A percentile compares a stretch with the other conserved stretches of the same genome.
Evolutionary conservation across 2,329 filamentous ascomycete genomes (phyloP).

Genomic region (Trichoderma brevicompactum): DNA sequence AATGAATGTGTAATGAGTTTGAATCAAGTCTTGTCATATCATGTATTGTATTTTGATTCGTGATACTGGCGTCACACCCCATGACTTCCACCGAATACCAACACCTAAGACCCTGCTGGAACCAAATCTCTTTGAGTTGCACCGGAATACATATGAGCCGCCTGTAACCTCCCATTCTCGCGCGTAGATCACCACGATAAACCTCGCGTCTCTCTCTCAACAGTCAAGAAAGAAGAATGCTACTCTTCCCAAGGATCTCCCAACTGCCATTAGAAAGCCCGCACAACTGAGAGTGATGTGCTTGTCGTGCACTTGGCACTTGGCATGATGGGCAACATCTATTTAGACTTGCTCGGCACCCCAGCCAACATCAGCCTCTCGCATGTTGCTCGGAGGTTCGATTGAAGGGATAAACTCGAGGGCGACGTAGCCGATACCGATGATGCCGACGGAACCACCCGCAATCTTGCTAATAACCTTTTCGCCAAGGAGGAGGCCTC

Average conservation of each 20-base stretch:
- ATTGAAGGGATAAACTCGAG: conserved; percentile 80
- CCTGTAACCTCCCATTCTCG: neutral
- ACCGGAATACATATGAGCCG: neutral
- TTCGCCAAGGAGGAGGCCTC: conserved; percentile 77
- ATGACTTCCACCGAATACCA: neutral
- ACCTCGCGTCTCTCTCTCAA: neutral
- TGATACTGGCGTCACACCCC: neutral
- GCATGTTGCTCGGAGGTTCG: conserved; percentile 81
- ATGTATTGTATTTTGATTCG: conserved; percentile 7
- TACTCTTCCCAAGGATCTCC: neutral
- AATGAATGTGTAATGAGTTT: neutral
- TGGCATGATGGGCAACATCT: neutral
- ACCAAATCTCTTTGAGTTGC: neutral
- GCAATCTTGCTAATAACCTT: conserved; percentile 71
- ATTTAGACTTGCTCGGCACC: conserved; percentile 74
- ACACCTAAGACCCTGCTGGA: neutral
- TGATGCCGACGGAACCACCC: conserved; percentile 75
- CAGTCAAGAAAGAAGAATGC: neutral
- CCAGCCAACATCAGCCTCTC: conserved; percentile 75
- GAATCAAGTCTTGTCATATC: neutral
- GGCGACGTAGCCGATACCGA: conserved; percentile 77
- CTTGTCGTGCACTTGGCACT: neutral
- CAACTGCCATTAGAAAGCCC: neutral
- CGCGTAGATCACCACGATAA: neutral
- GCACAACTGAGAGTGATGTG: neutral